Evolutionary conservation across 1,139 yeast species (phyloP).

Genomic region (Candida tetrigidarum): DNA sequence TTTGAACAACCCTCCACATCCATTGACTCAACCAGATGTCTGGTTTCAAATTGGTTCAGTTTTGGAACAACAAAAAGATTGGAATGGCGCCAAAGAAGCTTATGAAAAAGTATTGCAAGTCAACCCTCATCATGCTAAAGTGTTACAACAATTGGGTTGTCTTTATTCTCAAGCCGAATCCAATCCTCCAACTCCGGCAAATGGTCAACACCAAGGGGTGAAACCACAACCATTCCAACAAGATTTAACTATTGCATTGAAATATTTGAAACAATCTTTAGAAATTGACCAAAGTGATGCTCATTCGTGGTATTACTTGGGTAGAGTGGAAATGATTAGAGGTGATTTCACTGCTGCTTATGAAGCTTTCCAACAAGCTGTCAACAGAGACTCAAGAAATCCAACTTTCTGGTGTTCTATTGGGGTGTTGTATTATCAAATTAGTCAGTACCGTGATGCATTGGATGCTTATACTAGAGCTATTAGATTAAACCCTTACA

Average conservation of each 20-base stretch:
- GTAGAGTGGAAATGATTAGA: constrained; percentile 95
- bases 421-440: constrained; percentile 95
- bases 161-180: constrained; percentile 80
- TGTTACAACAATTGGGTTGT: constrained; percentile 94
- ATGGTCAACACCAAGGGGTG: constrained; percentile 16
- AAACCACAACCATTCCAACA: constrained; percentile 42
- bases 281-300: constrained; percentile 93
- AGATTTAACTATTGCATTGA: constrained; percentile 83
- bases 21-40: constrained; percentile 94
- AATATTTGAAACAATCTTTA: constrained; percentile 80
- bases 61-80: constrained; percentile 91
- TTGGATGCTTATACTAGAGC: constrained; percentile 98
- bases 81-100: constrained; percentile 91
- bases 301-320: constrained; percentile 95
- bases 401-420: constrained; percentile 99
- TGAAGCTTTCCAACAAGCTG: constrained; percentile 99
- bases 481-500: constrained; percentile 91
- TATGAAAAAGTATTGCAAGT: constrained; percentile 90
- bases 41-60: constrained; percentile 99
- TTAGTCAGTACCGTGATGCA: constrained; percentile 95
- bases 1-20: constrained; percentile 89
- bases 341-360: constrained; percentile 96
- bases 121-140: constrained; percentile 94
- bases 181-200: constrained; percentile 25
- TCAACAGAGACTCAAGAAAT: constrained; percentile 91